phyloP scores from a whole-genome alignment of 1,284 basidiomycete genomes.

The Sporisorium graminicola region DNA sequence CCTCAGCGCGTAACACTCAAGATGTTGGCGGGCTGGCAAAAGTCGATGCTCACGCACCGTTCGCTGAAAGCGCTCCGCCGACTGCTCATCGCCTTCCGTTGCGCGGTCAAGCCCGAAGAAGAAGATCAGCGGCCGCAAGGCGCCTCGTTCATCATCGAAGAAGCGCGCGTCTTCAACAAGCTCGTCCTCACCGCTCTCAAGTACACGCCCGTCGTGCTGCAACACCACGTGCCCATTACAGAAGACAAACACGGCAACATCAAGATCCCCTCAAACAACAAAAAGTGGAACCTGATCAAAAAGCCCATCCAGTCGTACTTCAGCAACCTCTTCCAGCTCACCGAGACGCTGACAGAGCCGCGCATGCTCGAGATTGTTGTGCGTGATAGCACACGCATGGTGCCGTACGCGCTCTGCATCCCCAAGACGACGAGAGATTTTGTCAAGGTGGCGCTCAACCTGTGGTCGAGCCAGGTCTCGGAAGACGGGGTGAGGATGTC shows the following conservation, averaged over 20 bases:
- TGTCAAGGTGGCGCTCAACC: slow-evolving; percentile 62
- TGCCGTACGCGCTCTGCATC: slow-evolving; percentile 63
- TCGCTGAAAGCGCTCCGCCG: slow-evolving; percentile 88
- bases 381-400: slow-evolving; percentile 65
- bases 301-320: slow-evolving; percentile 82
- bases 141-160: slow-evolving; percentile 60
- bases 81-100: slow-evolving; percentile 74
- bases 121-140: slow-evolving; percentile 43
- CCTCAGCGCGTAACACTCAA: slow-evolving; percentile 77
- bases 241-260: slow-evolving; percentile 66
- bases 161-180: slow-evolving; percentile 80
- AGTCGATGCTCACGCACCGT: slow-evolving; percentile 85
- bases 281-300: slow-evolving; percentile 77
- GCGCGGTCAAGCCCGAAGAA: slow-evolving; percentile 63
- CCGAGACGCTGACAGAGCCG: slow-evolving; percentile 61
- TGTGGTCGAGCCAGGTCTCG: slow-evolving; percentile 77
- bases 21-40: slow-evolving; percentile 86
- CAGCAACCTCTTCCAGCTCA: slow-evolving; percentile 61
- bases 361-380: slow-evolving; percentile 74
- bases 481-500: slow-evolving; percentile 87
- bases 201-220: slow-evolving; percentile 90
- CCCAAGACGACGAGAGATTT: slow-evolving; percentile 62
- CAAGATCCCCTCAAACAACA: slow-evolving; percentile 72
- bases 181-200: slow-evolving; percentile 86
- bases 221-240: slow-evolving; percentile 89